Base-by-base conservation (phyloP, 2,329 filamentous ascomycete genomes). In the Torrubiellomyces zombiae region DNA sequence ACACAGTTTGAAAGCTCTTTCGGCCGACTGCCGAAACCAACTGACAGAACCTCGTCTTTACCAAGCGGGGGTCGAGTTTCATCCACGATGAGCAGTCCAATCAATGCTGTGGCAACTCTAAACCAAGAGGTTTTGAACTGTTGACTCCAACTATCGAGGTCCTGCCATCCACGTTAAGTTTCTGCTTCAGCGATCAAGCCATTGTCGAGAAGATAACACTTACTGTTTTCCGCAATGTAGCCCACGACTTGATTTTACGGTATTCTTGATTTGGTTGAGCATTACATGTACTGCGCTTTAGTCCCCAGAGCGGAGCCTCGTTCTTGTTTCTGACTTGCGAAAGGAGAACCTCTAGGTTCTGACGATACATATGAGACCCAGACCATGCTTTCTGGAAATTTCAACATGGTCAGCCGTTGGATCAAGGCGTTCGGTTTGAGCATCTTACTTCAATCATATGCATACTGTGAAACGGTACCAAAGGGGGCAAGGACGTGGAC, bases 101-200 rank as follows among this genome's bases (percentile, higher is more conserved):
- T 23, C 7, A 32, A 10, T 4, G 31, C 17, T 2, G 24, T 30
- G 7, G 31, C 31, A 6, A 32, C 31, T 7, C 31, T 21, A 19
- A 32, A 32, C 31, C 31, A 32, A 11, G 29, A 31, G 1, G 29
- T 31, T 11, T 16, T 28, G 26, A 25, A 31, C 10, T 17, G n/a
- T 11, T 31, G 20, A 11, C 26, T 28, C 29, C 29, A 31, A 3
- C n/a, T 16, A 10, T 28, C 29, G 16, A 31, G 29, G 14, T 33
- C 24, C 31, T 33, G 15, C 7, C 4, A 9, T 6, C 2, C 15
- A 12, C 13, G 14, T 18, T 16, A 22, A 17, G 8, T 3, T 10
- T 17, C 6, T 7, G 2, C 23, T 12, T 16, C 16, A 25, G 4
- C n/a, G 23, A 25, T 8, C n/a, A 11, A 18, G 14, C n/a, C n/a